A percentile compares a stretch with the other conserved stretches of the same genome.
phyloP scores from a whole-genome alignment of 2,329 filamentous ascomycete genomes.

The Acephala macrosclerotiorum region DNA sequence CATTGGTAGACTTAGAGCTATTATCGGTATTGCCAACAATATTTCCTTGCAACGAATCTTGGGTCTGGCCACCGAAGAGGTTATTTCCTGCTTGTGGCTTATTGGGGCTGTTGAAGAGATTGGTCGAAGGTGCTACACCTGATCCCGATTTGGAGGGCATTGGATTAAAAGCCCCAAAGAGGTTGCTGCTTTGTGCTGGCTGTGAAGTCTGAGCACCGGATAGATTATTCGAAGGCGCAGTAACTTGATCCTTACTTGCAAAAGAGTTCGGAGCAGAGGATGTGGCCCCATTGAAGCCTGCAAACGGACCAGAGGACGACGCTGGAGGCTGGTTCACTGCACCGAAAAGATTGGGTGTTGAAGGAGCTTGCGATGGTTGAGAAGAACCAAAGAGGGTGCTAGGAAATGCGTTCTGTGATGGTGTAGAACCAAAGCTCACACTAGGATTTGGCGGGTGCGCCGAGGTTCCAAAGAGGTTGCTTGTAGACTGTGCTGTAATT shows the following conservation, averaged over 20 bases:
- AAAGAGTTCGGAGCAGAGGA: background rate
- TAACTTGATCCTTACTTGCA: background rate
- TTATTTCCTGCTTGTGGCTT: conserved; percentile 18
- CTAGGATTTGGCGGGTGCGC: background rate
- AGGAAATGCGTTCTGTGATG: background rate
- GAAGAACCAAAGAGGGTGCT: background rate
- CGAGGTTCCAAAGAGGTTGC: conserved; percentile 17
- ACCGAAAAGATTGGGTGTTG: background rate
- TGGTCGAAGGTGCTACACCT: background rate
- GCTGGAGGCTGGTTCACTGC: background rate
- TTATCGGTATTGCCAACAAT: conserved; percentile 16
- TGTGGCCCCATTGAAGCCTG: conserved; percentile 5
- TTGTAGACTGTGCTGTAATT: conserved; percentile 7
- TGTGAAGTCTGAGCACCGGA: conserved; percentile 6
- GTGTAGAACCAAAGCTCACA: conserved; percentile 3
- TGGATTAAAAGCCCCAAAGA: conserved; percentile 24
- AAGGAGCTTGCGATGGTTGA: background rate
- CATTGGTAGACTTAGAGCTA: conserved; percentile 13
- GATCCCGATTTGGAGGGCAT: background rate
- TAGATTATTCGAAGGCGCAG: background rate
- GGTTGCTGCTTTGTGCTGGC: conserved; percentile 15
- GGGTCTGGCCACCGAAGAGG: conserved; percentile 17
- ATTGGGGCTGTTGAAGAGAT: conserved; percentile 7
- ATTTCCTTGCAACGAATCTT: background rate
- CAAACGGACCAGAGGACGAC: background rate